Evolutionary conservation across 257 asterid species (phyloP).

Genomic region (Nemophila menziesii): DNA sequence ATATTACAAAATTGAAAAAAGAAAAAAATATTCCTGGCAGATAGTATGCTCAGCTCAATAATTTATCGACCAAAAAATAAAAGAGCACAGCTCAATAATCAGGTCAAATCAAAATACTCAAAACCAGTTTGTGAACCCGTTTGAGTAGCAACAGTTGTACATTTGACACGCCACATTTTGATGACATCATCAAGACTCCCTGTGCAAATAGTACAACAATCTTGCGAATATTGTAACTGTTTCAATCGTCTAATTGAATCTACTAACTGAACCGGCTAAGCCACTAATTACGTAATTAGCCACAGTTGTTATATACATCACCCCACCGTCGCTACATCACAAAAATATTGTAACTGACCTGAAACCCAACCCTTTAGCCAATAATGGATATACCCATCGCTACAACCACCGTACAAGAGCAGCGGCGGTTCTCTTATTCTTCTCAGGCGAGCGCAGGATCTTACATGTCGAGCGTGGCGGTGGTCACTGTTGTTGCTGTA

Average conservation of each 20-base stretch:
- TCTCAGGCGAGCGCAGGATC: no score
- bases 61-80: no score
- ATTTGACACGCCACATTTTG: constrained; percentile 66
- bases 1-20: no score
- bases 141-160: constrained; percentile 7
- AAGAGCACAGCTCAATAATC: no score
- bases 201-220: constrained; percentile 64
- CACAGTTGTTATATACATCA: constrained; percentile 56
- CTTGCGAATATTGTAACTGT: no score
- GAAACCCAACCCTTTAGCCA: constrained; percentile 89
- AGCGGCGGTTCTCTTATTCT: no score
- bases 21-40: no score
- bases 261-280: constrained; percentile 61
- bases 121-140: constrained; percentile 24
- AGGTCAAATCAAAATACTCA: constrained; percentile 60
- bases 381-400: constrained; percentile 80
- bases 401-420: constrained; percentile 94
- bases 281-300: constrained; percentile 55
- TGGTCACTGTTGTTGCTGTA: no score
- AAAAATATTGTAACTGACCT: constrained; percentile 80
- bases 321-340: constrained; percentile 84
- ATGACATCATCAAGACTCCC: constrained; percentile 85
- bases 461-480: no score
- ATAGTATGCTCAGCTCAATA: no score
- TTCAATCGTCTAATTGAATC: constrained; percentile 53